Evolutionary conservation across 176 grass and related monocot genomes (phyloP), one percentile per base, ranked within the genome.

Genomic region (Paspalum vaginatum): DNA sequence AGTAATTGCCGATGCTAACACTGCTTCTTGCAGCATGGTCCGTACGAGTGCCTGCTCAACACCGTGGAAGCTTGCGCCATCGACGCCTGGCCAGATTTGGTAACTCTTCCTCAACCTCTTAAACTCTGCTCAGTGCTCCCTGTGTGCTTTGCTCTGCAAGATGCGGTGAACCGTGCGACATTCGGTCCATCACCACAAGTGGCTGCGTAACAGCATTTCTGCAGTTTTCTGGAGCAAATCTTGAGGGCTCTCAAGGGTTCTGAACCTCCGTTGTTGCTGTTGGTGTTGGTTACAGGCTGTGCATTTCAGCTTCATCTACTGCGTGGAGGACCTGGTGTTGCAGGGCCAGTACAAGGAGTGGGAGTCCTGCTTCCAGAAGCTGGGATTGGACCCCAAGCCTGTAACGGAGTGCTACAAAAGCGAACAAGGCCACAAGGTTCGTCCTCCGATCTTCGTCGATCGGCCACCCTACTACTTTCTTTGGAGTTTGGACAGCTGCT

Each of bases 241-340:
- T 63, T 40, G 18, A 21, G 21, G 21, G 25, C 21, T 79, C 20
- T 21, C 21, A 41, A 37, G 2, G 5, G 55, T 58, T 11, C 1
- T 9, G 11, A 9, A 26, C 13, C 74, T 51, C 39, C 25, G 4
- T 1, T 54, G 38, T 27, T 11, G 65, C 39, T 43, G 58, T 77
- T 41, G 41, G 40, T 11, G 48, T 27, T 62, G 57, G 11, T 59
- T 58, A 67, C 90, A 99, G 96, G 70, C 89, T 37, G 72, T 80
- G 75, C 90, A 99, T 86, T 95, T 99, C 82, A 46, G 50, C 38
- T 95, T 99, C 79, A 95, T 99, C 54, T 86, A 93, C 59, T 99
- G 92, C 76, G 85, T 95, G 39, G 92, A 99, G 79, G 69, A 55
- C 50, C 71, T 95, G 76, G 96, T 93, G 66, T 3, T 88, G 66